Conservation (phyloP, 495 filamentous ascomycete species). For the Cercophora samala region DNA sequence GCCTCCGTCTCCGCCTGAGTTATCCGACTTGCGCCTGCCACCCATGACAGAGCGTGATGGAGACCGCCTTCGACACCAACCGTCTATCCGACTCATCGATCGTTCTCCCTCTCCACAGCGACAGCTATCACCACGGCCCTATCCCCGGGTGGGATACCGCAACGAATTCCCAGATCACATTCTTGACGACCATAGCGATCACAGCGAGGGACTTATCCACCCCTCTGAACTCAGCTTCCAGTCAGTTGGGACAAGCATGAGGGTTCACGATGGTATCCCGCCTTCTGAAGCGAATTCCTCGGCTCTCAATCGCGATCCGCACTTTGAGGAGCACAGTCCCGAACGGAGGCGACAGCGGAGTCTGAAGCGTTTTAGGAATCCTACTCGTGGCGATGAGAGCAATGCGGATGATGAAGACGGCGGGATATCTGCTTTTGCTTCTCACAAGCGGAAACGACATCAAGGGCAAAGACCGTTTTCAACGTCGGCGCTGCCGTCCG, state of each 20-base stretch:
- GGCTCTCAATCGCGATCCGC: background rate
- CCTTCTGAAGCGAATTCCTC: background rate
- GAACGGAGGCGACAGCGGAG: background rate
- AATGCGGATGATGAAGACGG: background rate
- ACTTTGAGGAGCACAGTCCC: background rate
- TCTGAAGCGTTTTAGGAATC: background rate
- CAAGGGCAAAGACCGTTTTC: too few species aligned
- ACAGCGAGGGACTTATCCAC: background rate
- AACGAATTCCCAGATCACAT: background rate
- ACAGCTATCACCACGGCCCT: background rate
- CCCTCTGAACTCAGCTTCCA: background rate
- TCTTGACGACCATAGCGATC: background rate
- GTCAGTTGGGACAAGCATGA: background rate
- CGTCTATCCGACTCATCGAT: background rate
- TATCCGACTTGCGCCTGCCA: background rate
- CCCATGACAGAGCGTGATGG: background rate
- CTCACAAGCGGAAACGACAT: too few species aligned
- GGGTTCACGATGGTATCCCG: background rate
- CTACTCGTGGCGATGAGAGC: background rate
- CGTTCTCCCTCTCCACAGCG: background rate
- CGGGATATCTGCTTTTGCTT: too few species aligned
- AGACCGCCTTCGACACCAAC: background rate
- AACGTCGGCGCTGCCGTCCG: too few species aligned
- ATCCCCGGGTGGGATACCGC: background rate
- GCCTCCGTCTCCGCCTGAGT: background rate